Evolutionary conservation across 768 basidiomycete species (phyloP).

Genomic region (Mycena polygramma): DNA sequence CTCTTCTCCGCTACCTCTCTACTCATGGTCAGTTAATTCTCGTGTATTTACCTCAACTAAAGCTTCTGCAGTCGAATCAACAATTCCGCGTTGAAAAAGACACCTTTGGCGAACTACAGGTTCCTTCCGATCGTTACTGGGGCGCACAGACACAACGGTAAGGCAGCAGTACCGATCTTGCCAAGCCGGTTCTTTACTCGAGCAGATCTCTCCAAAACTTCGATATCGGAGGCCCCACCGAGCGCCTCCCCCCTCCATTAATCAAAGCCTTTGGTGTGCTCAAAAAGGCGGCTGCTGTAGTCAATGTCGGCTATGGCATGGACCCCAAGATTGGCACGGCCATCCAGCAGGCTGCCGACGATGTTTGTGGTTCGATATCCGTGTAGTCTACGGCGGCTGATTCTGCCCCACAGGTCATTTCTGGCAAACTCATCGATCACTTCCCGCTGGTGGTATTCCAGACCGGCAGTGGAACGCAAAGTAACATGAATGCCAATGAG

Average conservation of each 20-base stretch:
- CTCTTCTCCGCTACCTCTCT: conserved; percentile 27
- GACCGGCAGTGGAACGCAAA: conserved; percentile 98
- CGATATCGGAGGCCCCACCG: conserved; percentile 95
- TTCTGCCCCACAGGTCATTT: conserved; percentile 81
- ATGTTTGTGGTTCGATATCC: conserved; percentile 62
- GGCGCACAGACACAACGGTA: conserved; percentile 98
- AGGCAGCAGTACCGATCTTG: conserved; percentile 29
- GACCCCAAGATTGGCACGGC: conserved; percentile 89
- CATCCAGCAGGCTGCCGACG: conserved; percentile 94
- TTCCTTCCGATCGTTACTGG: conserved; percentile 93
- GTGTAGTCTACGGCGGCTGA: conserved; percentile 5
- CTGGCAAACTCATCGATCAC: conserved; percentile 93
- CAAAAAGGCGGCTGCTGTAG: conserved; percentile 95
- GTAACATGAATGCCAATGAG: conserved; percentile 99
- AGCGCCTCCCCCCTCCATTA: conserved; percentile 93
- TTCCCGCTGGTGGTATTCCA: conserved; percentile 99
- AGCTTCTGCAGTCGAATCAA: conserved; percentile 52
- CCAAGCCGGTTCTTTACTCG: neutral
- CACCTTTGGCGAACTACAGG: conserved; percentile 95
- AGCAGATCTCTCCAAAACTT: conserved; percentile 94
- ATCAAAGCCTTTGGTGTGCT: conserved; percentile 98
- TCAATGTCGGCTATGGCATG: conserved; percentile 92
- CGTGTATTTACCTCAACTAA: conserved; percentile 39
- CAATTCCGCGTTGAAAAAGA: conserved; percentile 88
- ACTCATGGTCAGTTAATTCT: conserved; percentile 23